Evolutionary conservation across 352 stramenopile genomes (phyloP), one percentile per base, ranked within the genome.

Genomic region (Halophytophthora batemanensis): DNA sequence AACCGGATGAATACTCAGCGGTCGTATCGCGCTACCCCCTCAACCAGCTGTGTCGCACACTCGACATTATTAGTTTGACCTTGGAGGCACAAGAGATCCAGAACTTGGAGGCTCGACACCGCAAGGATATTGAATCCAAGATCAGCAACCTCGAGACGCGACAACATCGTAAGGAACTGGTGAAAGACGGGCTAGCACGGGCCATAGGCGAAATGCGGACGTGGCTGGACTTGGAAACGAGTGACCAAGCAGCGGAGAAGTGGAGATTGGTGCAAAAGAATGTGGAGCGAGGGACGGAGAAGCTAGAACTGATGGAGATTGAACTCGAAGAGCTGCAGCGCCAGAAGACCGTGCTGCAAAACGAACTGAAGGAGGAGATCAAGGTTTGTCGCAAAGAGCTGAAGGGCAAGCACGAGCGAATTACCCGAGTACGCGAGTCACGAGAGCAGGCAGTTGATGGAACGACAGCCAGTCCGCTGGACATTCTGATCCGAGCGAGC

Each of bases 41-140:
- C 1, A 22, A 51, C n/a, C 64, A 79, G n/a, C 40, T 86, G 6
- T 66, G 59, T 10, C 66, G 59, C 25, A 75, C 69, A 17, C 49
- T 86, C 14, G 72, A 88, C 34, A 65, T 88, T n/a, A 74, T 88
- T 39, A 65, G 65, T 8, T 11, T 65, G 37, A 66, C 52, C 3
- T 69, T 86, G 17, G 77, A 86, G 56, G 67, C 78, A 18, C 61
- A 80, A 56, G 70, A 82, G 35, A 61, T 72, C 12, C 51, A 69
- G 25, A 48, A 59, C 13, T 31, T 49, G 22, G 50, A 61, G 33
- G 49, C 47, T n/a, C 50, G 60, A 0, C 36, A 66, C 17, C 59
- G 59, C 3, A 45, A 65, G 29, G 35, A 36, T 12, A 47, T 70
- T 12, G 61, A 64, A n/a, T 42, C 55, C 31, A 74, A 64, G 37